Conservation (phyloP, 2,329 filamentous ascomycete species). For the Xylaria sp. region DNA sequence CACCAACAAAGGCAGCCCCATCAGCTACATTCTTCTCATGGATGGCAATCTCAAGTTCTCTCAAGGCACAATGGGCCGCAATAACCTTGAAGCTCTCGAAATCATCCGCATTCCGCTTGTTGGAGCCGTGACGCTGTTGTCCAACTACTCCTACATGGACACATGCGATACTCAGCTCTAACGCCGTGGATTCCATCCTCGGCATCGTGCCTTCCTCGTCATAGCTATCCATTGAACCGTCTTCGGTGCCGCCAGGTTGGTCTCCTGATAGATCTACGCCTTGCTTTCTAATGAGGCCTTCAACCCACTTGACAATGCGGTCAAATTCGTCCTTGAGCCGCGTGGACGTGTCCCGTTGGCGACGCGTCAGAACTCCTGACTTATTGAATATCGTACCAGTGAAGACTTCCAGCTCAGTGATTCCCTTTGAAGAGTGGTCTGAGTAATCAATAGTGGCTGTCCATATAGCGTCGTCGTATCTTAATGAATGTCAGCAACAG, state of each 20-base stretch:
- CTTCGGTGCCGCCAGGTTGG: slow-evolving; percentile 21
- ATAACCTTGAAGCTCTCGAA: slow-evolving; percentile 49
- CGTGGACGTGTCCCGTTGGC: slow-evolving; percentile 63
- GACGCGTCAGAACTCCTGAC: slow-evolving; percentile 59
- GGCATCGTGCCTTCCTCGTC: slow-evolving; percentile 4
- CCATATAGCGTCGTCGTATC: slow-evolving; percentile 59
- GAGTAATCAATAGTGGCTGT: slow-evolving; percentile 58
- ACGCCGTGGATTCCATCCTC: slow-evolving; percentile 30
- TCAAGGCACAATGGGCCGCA: slow-evolving; percentile 47
- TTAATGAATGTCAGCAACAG: slow-evolving; percentile 39
- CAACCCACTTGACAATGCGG: slow-evolving; percentile 56
- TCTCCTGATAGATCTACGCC: slow-evolving; percentile 26
- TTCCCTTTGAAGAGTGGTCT: slow-evolving; percentile 56
- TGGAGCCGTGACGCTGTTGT: background rate
- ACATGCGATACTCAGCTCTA: slow-evolving; percentile 50
- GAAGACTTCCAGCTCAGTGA: slow-evolving; percentile 66
- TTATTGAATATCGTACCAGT: slow-evolving; percentile 67
- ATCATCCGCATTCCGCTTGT: slow-evolving; percentile 34
- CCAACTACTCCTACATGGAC: slow-evolving; percentile 40
- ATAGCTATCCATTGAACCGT: slow-evolving; percentile 11
- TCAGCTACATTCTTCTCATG: slow-evolving; percentile 33
- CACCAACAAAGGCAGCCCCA: slow-evolving; percentile 32
- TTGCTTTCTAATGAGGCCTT: slow-evolving; percentile 52
- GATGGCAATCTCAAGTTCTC: slow-evolving; percentile 46
- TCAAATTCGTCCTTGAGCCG: slow-evolving; percentile 65